These are phyloP conservation scores for Poa annua DNA, from an alignment of 176 grass and related monocot genomes.

Conservation along the genomic window DNA sequence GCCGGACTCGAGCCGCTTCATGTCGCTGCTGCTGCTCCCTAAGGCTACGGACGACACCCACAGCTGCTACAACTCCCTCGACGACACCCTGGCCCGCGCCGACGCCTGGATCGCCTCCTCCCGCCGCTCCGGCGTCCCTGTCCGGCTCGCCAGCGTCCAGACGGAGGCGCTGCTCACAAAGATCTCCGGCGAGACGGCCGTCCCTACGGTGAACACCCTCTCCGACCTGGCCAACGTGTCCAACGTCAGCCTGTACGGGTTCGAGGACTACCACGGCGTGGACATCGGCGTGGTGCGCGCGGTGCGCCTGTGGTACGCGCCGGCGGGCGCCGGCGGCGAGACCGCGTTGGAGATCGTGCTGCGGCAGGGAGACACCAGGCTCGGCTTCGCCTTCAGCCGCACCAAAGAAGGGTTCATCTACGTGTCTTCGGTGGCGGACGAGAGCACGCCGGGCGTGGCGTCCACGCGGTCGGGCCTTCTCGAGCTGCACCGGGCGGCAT, in stretches of 20 bases:
- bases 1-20: slow-evolving; percentile 54
- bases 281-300: slow-evolving; percentile 83
- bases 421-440: slow-evolving; percentile 85
- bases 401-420: slow-evolving; percentile 92
- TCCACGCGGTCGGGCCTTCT: slow-evolving; percentile 71
- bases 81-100: slow-evolving; percentile 82
- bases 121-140: slow-evolving; percentile 64
- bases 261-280: slow-evolving; percentile 97
- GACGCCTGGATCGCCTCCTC: slow-evolving; percentile 80
- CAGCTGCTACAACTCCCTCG: slow-evolving; percentile 67
- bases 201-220: slow-evolving; percentile 73
- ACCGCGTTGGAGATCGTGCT: slow-evolving; percentile 69
- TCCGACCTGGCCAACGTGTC: slow-evolving; percentile 78
- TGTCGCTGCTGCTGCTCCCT: slow-evolving; percentile 83
- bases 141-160: slow-evolving; percentile 72
- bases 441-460: slow-evolving; percentile 61
- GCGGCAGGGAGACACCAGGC: slow-evolving; percentile 66
- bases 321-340: slow-evolving; percentile 55
- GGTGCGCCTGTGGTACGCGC: slow-evolving; percentile 80
- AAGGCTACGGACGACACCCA: slow-evolving; percentile 56
- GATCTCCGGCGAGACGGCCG: slow-evolving; percentile 81
- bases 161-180: slow-evolving; percentile 91
- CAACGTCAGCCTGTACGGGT: slow-evolving; percentile 81
- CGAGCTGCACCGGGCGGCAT: slow-evolving; percentile 63
- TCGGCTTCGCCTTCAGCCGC: slow-evolving; percentile 92